Evolutionary conservation across 805 yeast species (phyloP).

Genomic region (Cyberlindnera maritima): DNA sequence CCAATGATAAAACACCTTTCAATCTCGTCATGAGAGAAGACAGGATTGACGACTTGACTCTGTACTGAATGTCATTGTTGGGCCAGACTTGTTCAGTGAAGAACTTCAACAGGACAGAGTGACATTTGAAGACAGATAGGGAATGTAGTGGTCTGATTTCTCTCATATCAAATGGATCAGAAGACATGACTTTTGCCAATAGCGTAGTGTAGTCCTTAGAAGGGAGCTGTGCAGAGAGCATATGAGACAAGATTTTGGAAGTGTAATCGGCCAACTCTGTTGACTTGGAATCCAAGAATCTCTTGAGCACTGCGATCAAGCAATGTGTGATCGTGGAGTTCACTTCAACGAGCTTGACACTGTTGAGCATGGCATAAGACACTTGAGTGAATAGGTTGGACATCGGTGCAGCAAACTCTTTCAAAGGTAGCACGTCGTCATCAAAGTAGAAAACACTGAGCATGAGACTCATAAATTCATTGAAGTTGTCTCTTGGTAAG

Average conservation of each 20-base stretch:
- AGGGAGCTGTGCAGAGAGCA: neutral
- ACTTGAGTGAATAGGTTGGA: slow-evolving; percentile 2
- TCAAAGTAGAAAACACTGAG: slow-evolving; percentile 7
- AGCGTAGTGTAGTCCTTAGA: slow-evolving; percentile 1
- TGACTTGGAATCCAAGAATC: neutral
- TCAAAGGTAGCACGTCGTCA: neutral
- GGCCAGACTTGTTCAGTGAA: slow-evolving; percentile 6
- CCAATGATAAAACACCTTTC: neutral
- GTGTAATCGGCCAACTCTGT: neutral
- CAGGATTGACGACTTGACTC: slow-evolving; percentile 1
- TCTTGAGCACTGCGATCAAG: slow-evolving; percentile 2
- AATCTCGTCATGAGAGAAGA: slow-evolving; percentile 9
- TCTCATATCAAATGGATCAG: slow-evolving; percentile 14
- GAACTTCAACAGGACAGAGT: neutral
- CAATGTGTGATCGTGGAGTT: neutral
- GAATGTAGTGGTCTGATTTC: slow-evolving; percentile 13
- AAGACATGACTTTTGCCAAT: slow-evolving; percentile 7
- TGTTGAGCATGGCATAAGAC: slow-evolving; percentile 12
- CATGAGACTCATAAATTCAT: slow-evolving; percentile 4
- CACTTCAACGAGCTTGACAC: slow-evolving; percentile 1
- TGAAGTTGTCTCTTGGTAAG: neutral
- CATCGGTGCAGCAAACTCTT: neutral
- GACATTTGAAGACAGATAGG: slow-evolving; percentile 1
- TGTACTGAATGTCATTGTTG: neutral
- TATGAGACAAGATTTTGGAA: slow-evolving; percentile 3